Evolutionary conservation across 768 basidiomycete species (phyloP).

Genomic region (Phlebiopsis flavidoalba): DNA sequence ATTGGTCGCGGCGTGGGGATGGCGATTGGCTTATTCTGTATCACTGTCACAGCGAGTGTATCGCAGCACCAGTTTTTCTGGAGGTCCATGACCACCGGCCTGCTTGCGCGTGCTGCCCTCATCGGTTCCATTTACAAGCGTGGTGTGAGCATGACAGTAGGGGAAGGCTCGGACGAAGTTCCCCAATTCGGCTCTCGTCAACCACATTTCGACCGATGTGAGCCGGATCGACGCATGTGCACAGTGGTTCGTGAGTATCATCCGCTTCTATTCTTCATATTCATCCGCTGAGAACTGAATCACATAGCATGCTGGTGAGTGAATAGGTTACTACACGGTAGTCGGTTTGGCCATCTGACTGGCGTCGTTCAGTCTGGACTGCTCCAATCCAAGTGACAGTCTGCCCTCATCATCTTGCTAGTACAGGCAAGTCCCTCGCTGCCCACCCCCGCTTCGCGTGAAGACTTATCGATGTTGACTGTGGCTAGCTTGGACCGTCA

Average conservation of each 20-base stretch:
- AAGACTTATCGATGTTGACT: neutral
- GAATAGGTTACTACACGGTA: neutral
- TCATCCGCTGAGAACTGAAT: neutral
- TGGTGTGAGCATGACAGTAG: slow-evolving; percentile 55
- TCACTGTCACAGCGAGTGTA: slow-evolving; percentile 48
- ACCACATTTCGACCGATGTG: slow-evolving; percentile 64
- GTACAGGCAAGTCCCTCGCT: slow-evolving; percentile 38
- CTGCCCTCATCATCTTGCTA: slow-evolving; percentile 55
- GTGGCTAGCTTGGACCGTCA: slow-evolving; percentile 55
- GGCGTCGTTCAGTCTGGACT: slow-evolving; percentile 47
- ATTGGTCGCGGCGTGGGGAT: slow-evolving; percentile 56
- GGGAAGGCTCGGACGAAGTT: slow-evolving; percentile 60
- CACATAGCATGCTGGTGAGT: slow-evolving; percentile 34
- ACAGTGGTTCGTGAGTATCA: slow-evolving; percentile 63
- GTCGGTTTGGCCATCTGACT: neutral
- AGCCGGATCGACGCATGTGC: slow-evolving; percentile 56
- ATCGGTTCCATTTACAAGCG: slow-evolving; percentile 70
- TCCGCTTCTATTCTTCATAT: neutral
- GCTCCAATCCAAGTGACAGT: slow-evolving; percentile 61
- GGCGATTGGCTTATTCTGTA: slow-evolving; percentile 47
- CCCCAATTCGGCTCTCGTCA: slow-evolving; percentile 55
- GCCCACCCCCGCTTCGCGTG: no score
- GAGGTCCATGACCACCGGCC: slow-evolving; percentile 62
- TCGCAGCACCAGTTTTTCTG: slow-evolving; percentile 73
- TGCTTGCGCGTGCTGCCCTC: slow-evolving; percentile 59